Conservation (phyloP, 2,329 filamentous ascomycete genomes). For the Apiospora kogelbergensis region DNA sequence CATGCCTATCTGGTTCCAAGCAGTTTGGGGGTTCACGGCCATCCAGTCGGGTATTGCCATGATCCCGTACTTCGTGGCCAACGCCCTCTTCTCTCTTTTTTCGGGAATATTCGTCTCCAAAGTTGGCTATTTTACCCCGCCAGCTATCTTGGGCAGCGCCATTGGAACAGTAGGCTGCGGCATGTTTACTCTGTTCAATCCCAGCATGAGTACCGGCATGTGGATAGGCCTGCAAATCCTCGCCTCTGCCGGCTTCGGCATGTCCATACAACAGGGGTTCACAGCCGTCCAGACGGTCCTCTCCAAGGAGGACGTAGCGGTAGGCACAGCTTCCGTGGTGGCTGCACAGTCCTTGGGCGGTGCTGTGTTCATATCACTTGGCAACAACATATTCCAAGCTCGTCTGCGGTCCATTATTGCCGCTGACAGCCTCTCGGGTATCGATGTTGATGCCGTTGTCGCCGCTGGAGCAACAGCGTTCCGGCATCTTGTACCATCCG, state of each 20-base stretch:
- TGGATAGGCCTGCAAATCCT: slow-evolving; percentile 37
- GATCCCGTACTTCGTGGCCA: slow-evolving; percentile 25
- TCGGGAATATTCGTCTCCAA: slow-evolving; percentile 24
- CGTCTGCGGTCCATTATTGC: slow-evolving; percentile 24
- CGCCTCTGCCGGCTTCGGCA: slow-evolving; percentile 36
- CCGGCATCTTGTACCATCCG: slow-evolving; percentile 20
- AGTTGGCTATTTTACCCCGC: slow-evolving; percentile 25
- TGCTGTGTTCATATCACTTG: slow-evolving; percentile 47
- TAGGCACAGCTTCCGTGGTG: slow-evolving; percentile 43
- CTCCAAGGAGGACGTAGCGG: slow-evolving; percentile 37
- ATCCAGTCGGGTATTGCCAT: slow-evolving; percentile 25
- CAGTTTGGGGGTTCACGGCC: slow-evolving; percentile 28
- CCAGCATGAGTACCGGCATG: slow-evolving; percentile 30
- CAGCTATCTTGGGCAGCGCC: slow-evolving; percentile 22
- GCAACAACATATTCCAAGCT: slow-evolving; percentile 41
- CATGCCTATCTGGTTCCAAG: slow-evolving; percentile 42
- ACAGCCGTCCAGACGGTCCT: slow-evolving; percentile 41
- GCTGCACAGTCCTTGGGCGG: slow-evolving; percentile 43
- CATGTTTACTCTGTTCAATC: slow-evolving; percentile 33
- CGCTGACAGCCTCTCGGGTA: slow-evolving; percentile 16
- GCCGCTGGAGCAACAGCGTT: slow-evolving; percentile 25
- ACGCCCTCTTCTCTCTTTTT: slow-evolving; percentile 24
- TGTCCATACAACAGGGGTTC: slow-evolving; percentile 39
- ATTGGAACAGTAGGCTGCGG: slow-evolving; percentile 37
- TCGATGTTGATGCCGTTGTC: slow-evolving; percentile 21